These are phyloP conservation scores for Colletotrichum agaves DNA, from an alignment of 2,329 filamentous ascomycete species.

Conservation along the genomic window DNA sequence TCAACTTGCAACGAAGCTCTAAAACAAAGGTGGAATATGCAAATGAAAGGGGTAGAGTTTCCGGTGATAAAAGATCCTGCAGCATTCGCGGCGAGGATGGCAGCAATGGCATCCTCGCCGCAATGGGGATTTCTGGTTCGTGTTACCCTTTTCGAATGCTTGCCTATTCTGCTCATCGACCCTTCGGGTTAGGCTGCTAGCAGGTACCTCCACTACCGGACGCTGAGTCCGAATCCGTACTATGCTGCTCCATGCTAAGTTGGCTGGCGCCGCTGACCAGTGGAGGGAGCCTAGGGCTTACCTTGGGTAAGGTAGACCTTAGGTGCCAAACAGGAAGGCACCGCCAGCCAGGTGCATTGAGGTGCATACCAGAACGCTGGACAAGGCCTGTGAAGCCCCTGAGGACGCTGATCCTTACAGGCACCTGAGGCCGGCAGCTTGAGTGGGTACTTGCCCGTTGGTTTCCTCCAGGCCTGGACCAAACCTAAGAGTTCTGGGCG, in stretches of 20 bases:
- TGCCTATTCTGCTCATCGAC: not conserved
- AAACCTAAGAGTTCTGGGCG: too few relatives aligned
- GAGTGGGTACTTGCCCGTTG: not conserved
- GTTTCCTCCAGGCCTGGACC: not conserved
- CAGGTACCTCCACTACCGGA: not conserved
- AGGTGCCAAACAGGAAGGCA: too few relatives aligned
- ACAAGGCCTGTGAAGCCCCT: too few relatives aligned
- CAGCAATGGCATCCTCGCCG: conserved; percentile 2
- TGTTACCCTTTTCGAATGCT: not conserved
- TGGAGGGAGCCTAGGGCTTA: too few relatives aligned
- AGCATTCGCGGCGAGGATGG: not conserved
- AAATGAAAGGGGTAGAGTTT: conserved; percentile 7
- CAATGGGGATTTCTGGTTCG: not conserved
- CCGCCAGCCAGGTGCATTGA: too few relatives aligned
- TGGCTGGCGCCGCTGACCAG: too few relatives aligned
- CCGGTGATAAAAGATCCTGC: not conserved
- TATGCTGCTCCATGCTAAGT: not conserved
- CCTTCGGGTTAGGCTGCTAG: not conserved
- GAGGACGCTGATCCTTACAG: not conserved
- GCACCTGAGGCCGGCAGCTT: not conserved
- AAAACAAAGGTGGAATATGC: not conserved
- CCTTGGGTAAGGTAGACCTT: too few relatives aligned
- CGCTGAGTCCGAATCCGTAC: not conserved
- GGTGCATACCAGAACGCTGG: too few relatives aligned
- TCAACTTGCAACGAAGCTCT: not conserved